Conservation (phyloP, 306 rosid species). For the Vigna radiata region DNA sequence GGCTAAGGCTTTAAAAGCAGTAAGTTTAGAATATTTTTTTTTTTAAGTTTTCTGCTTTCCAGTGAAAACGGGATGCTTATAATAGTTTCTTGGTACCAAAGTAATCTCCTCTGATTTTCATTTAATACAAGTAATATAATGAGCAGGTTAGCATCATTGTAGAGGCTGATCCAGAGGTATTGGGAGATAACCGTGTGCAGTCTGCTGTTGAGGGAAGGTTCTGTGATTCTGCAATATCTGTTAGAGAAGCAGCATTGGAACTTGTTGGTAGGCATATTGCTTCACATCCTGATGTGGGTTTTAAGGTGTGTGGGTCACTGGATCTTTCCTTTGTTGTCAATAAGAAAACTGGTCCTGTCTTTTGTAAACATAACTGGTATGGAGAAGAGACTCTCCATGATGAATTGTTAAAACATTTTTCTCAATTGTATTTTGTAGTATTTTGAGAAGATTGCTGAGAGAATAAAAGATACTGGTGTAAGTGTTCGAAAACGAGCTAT, state of each 20-base stretch:
- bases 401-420: slow-evolving; percentile 30
- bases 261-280: slow-evolving; percentile 99
- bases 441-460: slow-evolving; percentile 96
- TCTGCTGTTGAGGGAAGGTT: slow-evolving; percentile 95
- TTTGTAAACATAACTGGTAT: background rate
- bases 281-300: slow-evolving; percentile 98
- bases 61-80: slow-evolving; percentile 39
- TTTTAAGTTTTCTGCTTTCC: slow-evolving; percentile 18
- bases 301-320: slow-evolving; percentile 69
- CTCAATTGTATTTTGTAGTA: slow-evolving; percentile 62
- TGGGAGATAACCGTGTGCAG: slow-evolving; percentile 88
- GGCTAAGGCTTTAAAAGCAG: slow-evolving; percentile 97
- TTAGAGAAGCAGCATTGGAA: slow-evolving; percentile 98
- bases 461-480: slow-evolving; percentile 93
- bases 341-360: slow-evolving; percentile 16
- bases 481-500: slow-evolving; percentile 98
- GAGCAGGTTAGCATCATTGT: slow-evolving; percentile 97
- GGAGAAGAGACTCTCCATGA: slow-evolving; percentile 19
- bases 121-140: slow-evolving; percentile 47
- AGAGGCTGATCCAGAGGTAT: slow-evolving; percentile 98
- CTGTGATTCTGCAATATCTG: slow-evolving; percentile 95
- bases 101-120: slow-evolving; percentile 24
- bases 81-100: slow-evolving; percentile 11
- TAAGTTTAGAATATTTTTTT: slow-evolving; percentile 49
- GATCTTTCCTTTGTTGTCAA: slow-evolving; percentile 31